Evolutionary conservation across 192 early-diverging fungal species (phyloP), one percentile per base, ranked within the genome.

Genomic region (Gamsiella multidivaricata): DNA sequence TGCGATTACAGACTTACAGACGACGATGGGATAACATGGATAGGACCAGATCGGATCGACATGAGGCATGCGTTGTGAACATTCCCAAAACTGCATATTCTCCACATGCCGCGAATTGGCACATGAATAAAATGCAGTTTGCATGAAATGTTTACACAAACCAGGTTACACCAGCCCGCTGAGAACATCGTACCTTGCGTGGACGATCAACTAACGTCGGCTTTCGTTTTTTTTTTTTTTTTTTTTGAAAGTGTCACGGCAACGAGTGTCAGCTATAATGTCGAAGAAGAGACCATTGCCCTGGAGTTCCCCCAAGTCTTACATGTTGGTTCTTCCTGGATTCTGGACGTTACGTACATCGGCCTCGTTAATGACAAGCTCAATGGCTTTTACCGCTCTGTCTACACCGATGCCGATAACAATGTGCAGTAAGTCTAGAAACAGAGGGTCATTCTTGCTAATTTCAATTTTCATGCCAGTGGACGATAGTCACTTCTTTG

Each of bases 301-400:
- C 73, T 88, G n/a, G 80, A 78, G 20, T 90, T 88, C 69, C 78
- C 79, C 2, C 82, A 85, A 37, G 54, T 73, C 33, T 80, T 90
- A 29, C 78, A 82, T 5, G 79, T 80, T 33, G 80, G 74, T 25
- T 71, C 69, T 26, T 81, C 84, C n/a, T 84, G 82, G 53, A 84
- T 79, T 43, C 67, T 90, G 57, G 65, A 66, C 25, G 76, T 90
- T n/a, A 47, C 65, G 37, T 91, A 89, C 52, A 74, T 78, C 45
- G 84, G 88, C 46, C 65, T 86, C 12, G 84, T 87, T 57, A 91
- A 91, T 69, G 86, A 95, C 81, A 85, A 91, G 60, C 91, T 96
- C 85, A 87, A 88, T 46, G 94, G 95, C 5, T 96, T 96, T 79
- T 96, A 96, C 85, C 87, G 93, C 49, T 89, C 87, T 51, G 76